These are phyloP conservation scores for Colletotrichum filicis DNA, from an alignment of 2,329 filamentous ascomycete genomes.

Conservation along the genomic window DNA sequence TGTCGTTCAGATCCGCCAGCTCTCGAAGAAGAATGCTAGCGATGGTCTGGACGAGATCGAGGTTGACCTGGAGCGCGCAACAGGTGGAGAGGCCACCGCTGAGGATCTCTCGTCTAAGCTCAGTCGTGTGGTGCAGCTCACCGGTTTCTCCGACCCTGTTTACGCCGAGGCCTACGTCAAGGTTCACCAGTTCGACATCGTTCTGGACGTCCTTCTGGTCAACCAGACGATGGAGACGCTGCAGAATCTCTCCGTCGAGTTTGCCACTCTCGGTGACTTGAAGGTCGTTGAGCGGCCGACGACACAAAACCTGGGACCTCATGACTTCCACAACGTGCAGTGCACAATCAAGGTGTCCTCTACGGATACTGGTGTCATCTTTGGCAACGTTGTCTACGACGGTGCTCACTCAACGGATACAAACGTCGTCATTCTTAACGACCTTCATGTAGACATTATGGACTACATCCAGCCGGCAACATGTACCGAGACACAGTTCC, in stretches of 20 bases:
- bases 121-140: slow-evolving; percentile 95
- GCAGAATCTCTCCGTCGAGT: slow-evolving; percentile 97
- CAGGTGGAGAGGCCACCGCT: slow-evolving; percentile 83
- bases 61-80: slow-evolving; percentile 91
- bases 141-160: slow-evolving; percentile 96
- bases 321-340: slow-evolving; percentile 98
- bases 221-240: slow-evolving; percentile 98
- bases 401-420: slow-evolving; percentile 91
- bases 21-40: slow-evolving; percentile 87
- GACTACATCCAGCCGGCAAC: slow-evolving; percentile 98
- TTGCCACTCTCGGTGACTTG: slow-evolving; percentile 96
- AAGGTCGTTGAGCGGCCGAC: slow-evolving; percentile 98
- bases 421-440: slow-evolving; percentile 97
- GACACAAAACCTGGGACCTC: slow-evolving; percentile 93
- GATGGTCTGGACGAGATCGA: slow-evolving; percentile 89
- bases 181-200: slow-evolving; percentile 98
- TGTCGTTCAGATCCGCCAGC: slow-evolving; percentile 89
- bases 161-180: slow-evolving; percentile 99
- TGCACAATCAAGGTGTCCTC: slow-evolving; percentile 99
- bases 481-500: slow-evolving; percentile 97
- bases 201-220: slow-evolving; percentile 94
- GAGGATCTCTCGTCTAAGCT: slow-evolving; percentile 95
- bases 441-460: slow-evolving; percentile 99
- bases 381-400: slow-evolving; percentile 98
- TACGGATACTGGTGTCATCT: slow-evolving; percentile 98